Conservation (phyloP, 2,329 filamentous ascomycete species). For the Talaromyces atroroseus region DNA sequence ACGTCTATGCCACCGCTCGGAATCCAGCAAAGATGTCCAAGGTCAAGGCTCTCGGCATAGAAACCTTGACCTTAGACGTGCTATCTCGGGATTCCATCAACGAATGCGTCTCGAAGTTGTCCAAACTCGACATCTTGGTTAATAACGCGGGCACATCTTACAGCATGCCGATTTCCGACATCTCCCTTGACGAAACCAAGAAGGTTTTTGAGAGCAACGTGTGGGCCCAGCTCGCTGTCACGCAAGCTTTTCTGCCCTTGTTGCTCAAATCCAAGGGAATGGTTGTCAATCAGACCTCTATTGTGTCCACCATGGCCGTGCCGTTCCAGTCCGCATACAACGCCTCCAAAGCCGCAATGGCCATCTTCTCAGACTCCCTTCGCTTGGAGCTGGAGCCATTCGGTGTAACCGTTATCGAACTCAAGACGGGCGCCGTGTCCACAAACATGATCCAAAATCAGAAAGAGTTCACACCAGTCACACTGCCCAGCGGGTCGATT, state of each 20-base stretch:
- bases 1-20: constrained; percentile 8
- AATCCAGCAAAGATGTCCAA: constrained; percentile 4
- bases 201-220: constrained; percentile 32
- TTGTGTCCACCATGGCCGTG: constrained; percentile 8
- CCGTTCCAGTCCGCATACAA: constrained; percentile 8
- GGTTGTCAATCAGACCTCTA: constrained; percentile 9
- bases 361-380: constrained; percentile 5
- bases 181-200: constrained; percentile 4
- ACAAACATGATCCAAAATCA: constrained; percentile 10
- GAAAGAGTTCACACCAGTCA: neutral
- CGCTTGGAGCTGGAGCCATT: constrained; percentile 9
- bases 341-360: constrained; percentile 10
- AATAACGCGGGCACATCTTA: constrained; percentile 21
- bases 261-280: constrained; percentile 18
- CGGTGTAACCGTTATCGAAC: constrained; percentile 2
- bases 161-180: constrained; percentile 8
- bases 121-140: constrained; percentile 22
- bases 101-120: neutral
- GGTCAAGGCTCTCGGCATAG: neutral
- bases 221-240: constrained; percentile 28
- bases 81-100: constrained; percentile 1
- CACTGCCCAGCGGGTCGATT: neutral
- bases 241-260: constrained; percentile 27
- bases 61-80: constrained; percentile 2
- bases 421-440: constrained; percentile 8